A percentile compares a stretch with the other conserved stretches of the same genome.
Evolutionary conservation across 305 asterid genomes (phyloP).

Genomic region (Solanum hybrid): DNA sequence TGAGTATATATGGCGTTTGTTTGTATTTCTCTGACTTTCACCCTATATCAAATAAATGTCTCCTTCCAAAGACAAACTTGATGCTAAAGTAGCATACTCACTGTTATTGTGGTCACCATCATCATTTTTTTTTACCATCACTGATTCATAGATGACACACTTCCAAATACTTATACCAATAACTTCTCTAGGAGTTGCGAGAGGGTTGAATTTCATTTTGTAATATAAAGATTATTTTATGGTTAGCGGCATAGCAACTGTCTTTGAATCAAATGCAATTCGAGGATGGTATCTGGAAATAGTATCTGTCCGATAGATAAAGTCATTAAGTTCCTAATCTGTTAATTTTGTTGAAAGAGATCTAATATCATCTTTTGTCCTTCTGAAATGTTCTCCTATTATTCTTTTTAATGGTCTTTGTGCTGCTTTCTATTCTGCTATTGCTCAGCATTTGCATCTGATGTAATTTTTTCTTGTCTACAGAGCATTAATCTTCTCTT

Average conservation of each 20-base stretch:
- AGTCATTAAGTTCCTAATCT: neutral
- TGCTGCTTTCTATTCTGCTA: neutral
- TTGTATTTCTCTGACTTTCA: neutral
- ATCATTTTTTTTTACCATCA: neutral
- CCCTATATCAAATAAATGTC: neutral
- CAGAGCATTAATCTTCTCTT: slow-evolving; percentile 75
- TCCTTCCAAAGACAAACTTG: neutral
- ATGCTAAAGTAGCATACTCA: neutral
- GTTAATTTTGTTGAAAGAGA: neutral
- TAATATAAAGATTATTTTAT: neutral
- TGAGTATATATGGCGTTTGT: neutral
- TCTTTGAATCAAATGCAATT: neutral
- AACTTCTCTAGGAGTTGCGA: neutral
- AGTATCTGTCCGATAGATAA: neutral
- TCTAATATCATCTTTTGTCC: neutral
- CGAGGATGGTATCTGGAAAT: neutral
- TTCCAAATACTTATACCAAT: neutral
- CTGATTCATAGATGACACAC: neutral
- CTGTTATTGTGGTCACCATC: neutral
- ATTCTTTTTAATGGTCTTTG: neutral
- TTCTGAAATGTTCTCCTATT: neutral
- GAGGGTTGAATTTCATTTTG: neutral
- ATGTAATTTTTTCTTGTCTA: slow-evolving; percentile 16
- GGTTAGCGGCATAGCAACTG: neutral
- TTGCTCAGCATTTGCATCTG: slow-evolving; percentile 12